Base-by-base conservation (phyloP, 352 stramenopile genomes). In the Globisporangium middletonii region DNA sequence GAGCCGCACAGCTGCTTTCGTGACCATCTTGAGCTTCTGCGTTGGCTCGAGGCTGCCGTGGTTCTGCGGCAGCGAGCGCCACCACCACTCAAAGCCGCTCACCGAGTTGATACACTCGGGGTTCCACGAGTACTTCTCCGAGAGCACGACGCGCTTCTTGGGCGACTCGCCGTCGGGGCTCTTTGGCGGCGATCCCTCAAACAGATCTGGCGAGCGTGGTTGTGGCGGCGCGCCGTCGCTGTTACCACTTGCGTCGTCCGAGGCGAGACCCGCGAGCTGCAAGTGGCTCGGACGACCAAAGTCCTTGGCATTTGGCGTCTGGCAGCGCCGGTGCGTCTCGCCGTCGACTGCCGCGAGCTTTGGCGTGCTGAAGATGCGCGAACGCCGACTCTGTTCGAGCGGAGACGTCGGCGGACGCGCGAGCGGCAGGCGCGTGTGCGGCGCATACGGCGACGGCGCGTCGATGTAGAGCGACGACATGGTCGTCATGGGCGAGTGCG, bases 71-170 rank as follows among this genome's bases (percentile, higher is more conserved):
- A 92, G 64, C 27, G 82, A 89, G 5, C 82, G 68, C 82, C 82
- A 90, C 77, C 76, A 92, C 82, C 82, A 92, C 54, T 89, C 77
- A 56, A 90, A 90, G 3, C 82, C 77, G 51, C 77, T 88, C 23
- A 88, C 82, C 0, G 76, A 89, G 46, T 87, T 87, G 42, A 92
- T 86, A 47, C 73, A 82, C 37, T 89, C 77, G 4, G 79, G 77
- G 53, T 86, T 83, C 79, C 79, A 89, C 37, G 72, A 80, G 55
- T 81, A 85, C 53, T 85, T 87, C 7, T 88, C 69, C 0, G 75
- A 85, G 3, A 85, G 38, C 9, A 57, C 51, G 23, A 74, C 58
- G 23, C 68, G 63, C 55, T 77, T 71, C 43, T 79, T 80, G 5
- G 55, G 63, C 11, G 54, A 60, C 4, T 38, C 38, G 12, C 50